Base-by-base conservation (phyloP, 2,329 filamentous ascomycete genomes). In the Talaromyces sp. region DNA sequence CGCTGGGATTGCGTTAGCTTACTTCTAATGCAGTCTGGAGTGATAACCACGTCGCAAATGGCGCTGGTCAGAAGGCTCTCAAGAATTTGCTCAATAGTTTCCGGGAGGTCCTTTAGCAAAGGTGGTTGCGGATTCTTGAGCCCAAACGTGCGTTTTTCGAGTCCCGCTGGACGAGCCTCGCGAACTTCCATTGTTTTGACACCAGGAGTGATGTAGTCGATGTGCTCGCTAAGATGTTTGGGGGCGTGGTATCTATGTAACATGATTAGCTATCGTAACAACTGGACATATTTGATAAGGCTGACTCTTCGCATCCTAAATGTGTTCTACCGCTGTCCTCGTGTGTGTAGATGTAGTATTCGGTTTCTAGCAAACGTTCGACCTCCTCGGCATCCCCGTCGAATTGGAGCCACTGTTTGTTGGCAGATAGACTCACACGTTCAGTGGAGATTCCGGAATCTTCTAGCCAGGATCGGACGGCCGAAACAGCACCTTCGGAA, bases 381-480 rank as follows among this genome's bases (percentile, higher is more conserved):
- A 78, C 71, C 54, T 79, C 76, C 13, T 71, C 68, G 2, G 77
- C 74, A 1, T 74, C 71, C 0, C 76, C 74, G 27, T 79, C 73
- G 63, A 82, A 80, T 13, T 76, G 74, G 3, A 81, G 70, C 79
- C 79, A 81, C 52, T 76, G 73, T 52, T 73, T 73, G 64, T 76
- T 76, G 31, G 66, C 62, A 0, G 74, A 75, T 19, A 73, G 72
- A 1, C 68, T 69, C 37, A 76, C 62, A 1, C 73, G 72, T n/a
- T 69, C 59, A 9, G 60, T 22, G 7, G 68, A 49, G 49, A 76
- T 70, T 1, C 74, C 73, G 13, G 71, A 66, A 2, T 62, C 68
- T n/a, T 72, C 68, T 8, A 76, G 54, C 74, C 74, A 76, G 16
- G 64, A 58, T 49, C 69, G 69, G 4, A 79, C 75, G 10, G 68